Percentiles rank a stretch among this genome's conserved stretches.
Conservation (phyloP, 1,139 yeast species). For the Yamadazyma triangularis region DNA sequence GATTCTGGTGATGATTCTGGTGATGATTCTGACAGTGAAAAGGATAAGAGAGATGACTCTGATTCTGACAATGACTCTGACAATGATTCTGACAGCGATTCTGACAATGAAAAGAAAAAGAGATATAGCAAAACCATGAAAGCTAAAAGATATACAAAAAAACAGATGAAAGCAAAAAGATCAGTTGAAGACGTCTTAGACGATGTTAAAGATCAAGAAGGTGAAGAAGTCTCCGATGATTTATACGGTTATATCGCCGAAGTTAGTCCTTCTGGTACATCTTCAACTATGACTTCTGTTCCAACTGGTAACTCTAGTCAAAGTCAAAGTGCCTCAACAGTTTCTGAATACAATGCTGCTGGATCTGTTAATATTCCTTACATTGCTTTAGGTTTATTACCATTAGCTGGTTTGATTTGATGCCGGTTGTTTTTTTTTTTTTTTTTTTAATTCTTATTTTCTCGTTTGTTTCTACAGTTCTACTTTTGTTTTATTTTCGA, state of each 20-base stretch:
- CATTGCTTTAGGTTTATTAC: not conserved
- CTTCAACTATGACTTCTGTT: not conserved
- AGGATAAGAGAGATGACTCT: not conserved
- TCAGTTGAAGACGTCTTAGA: slow-evolving; percentile 1
- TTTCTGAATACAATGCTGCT: not conserved
- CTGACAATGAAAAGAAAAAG: slow-evolving; percentile 1
- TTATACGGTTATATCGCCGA: not conserved
- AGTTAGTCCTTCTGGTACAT: not conserved
- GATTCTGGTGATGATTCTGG: no score
- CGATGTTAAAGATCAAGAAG: slow-evolving; percentile 2
- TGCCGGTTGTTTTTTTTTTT: no score
- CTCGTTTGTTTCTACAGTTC: no score
- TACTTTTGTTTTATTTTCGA: no score
- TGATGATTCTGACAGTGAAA: slow-evolving; percentile 1
- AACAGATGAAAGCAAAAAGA: slow-evolving; percentile 2
- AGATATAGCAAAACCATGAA: not conserved
- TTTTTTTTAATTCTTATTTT: no score
- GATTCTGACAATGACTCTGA: not conserved
- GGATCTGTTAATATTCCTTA: not conserved
- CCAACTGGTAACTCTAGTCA: not conserved
- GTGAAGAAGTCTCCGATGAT: slow-evolving; percentile 1
- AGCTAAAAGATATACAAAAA: slow-evolving; percentile 1
- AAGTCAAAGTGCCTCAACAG: not conserved
- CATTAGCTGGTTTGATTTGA: not conserved
- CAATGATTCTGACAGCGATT: not conserved